Conservation (phyloP, 306 rosid species). For the Vigna mungo region DNA sequence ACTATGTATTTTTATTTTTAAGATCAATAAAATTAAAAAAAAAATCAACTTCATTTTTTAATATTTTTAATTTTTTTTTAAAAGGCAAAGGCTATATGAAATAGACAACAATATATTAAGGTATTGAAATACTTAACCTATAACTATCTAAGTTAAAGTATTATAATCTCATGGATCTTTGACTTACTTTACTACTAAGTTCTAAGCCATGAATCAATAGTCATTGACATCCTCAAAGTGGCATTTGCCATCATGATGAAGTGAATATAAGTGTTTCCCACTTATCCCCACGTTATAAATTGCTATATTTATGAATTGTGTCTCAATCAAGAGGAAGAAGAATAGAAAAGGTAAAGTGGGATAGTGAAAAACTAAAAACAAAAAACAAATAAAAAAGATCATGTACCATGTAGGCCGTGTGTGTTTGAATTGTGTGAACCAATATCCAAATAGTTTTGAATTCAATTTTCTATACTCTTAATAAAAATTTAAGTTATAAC, state of each 20-base stretch:
- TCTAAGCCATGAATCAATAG: conserved; percentile 4
- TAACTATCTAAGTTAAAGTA: background rate
- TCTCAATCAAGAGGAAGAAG: conserved; percentile 7
- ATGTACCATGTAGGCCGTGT: background rate
- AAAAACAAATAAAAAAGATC: background rate
- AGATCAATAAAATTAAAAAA: no score
- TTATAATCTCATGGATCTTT: background rate
- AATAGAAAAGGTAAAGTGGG: background rate
- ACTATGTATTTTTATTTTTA: no score
- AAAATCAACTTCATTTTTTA: no score
- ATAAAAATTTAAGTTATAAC: background rate
- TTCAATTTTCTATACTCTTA: background rate
- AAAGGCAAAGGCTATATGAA: no score
- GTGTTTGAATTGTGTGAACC: background rate
- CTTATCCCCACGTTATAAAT: conserved; percentile 24
- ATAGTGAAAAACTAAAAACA: background rate
- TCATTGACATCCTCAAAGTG: conserved; percentile 4
- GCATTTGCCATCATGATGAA: background rate
- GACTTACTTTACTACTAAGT: conserved; percentile 10
- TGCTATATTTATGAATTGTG: conserved; percentile 11
- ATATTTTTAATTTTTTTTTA: no score
- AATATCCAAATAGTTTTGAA: background rate
- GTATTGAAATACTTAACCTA: no score
- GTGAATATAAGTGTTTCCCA: background rate
- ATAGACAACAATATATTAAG: no score